A percentile compares a stretch with the other conserved stretches of the same genome.
Evolutionary conservation across 2,329 filamentous ascomycete genomes (phyloP).

Genomic region (Metarhizium guizhouense): DNA sequence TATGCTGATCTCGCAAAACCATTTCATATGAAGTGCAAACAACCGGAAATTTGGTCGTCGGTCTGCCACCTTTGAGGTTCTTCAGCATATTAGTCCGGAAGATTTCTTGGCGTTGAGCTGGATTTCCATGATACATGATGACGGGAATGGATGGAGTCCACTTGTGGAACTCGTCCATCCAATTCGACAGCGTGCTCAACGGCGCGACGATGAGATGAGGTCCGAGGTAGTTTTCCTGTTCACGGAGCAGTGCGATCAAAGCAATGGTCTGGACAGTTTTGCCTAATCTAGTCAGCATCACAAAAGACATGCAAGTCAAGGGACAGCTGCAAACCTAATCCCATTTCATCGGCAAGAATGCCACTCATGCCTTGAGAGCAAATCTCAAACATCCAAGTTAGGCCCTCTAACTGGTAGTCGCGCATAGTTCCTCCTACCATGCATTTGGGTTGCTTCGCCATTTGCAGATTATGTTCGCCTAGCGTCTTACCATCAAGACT

Average conservation of each 20-base stretch:
- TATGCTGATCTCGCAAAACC: slow-evolving; percentile 79
- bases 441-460: slow-evolving; percentile 77
- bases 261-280: slow-evolving; percentile 92
- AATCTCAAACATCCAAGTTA: slow-evolving; percentile 91
- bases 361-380: slow-evolving; percentile 76
- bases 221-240: slow-evolving; percentile 73
- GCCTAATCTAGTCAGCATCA: slow-evolving; percentile 33
- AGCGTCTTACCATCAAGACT: slow-evolving; percentile 50
- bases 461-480: slow-evolving; percentile 59
- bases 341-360: slow-evolving; percentile 92
- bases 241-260: slow-evolving; percentile 75
- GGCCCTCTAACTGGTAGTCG: slow-evolving; percentile 84
- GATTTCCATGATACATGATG: slow-evolving; percentile 81
- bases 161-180: slow-evolving; percentile 85
- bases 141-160: slow-evolving; percentile 89
- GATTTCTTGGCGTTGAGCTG: slow-evolving; percentile 67
- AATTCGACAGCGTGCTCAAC: slow-evolving; percentile 86
- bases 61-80: slow-evolving; percentile 52
- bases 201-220: slow-evolving; percentile 89
- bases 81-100: slow-evolving; percentile 62
- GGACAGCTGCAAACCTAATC: slow-evolving; percentile 43
- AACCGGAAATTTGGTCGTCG: slow-evolving; percentile 67
- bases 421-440: slow-evolving; percentile 86
- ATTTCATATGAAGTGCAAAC: slow-evolving; percentile 96
- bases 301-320: background rate